Percentiles rank a stretch among this genome's conserved stretches.
Conservation (phyloP, 257 asterid genomes). For the Cruciata laevipes region DNA sequence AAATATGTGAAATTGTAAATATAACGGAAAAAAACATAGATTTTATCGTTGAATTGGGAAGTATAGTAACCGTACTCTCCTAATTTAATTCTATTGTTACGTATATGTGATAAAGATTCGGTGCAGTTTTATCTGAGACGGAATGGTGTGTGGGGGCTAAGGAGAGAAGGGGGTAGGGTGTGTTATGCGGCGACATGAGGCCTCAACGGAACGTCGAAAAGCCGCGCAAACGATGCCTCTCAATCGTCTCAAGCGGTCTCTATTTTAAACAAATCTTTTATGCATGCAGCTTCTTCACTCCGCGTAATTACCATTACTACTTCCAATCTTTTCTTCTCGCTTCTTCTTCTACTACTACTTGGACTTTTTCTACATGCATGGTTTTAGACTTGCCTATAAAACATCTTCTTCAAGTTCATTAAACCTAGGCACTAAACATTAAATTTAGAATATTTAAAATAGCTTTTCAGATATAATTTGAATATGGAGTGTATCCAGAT, state of each 20-base stretch:
- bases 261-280: neutral
- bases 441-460: too few species aligned
- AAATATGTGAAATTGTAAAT: too few species aligned
- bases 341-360: neutral
- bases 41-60: too few species aligned
- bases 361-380: neutral
- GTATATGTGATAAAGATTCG: too few species aligned
- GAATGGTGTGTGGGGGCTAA: neutral
- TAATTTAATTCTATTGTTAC: too few species aligned
- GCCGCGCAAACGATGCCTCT: neutral
- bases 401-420: neutral
- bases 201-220: neutral
- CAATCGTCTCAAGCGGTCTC: neutral
- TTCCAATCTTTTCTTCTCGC: neutral
- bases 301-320: neutral
- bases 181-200: neutral
- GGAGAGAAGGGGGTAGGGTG: neutral
- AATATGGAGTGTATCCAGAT: too few species aligned
- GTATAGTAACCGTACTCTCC: too few species aligned
- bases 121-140: too few species aligned
- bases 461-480: too few species aligned
- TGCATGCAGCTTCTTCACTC: neutral
- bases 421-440: too few species aligned
- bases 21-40: too few species aligned
- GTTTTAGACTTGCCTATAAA: neutral